Conservation (phyloP, 140 eudicot species). For the Ambrosia hybrid region DNA sequence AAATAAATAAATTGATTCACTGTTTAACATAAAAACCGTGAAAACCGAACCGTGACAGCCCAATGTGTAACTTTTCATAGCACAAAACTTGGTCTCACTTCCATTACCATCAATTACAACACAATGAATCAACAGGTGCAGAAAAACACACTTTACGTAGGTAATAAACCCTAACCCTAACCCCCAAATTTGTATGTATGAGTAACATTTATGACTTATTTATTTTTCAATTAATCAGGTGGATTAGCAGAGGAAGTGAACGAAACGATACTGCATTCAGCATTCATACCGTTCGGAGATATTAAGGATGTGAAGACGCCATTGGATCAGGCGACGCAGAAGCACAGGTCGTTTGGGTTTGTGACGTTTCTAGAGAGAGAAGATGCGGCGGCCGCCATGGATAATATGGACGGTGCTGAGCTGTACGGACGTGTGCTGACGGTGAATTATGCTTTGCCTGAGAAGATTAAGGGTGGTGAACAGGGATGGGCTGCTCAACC, state of each 20-base stretch:
- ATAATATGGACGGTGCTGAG: slow-evolving; percentile 99
- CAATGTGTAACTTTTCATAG: neutral
- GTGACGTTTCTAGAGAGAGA: slow-evolving; percentile 89
- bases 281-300: slow-evolving; percentile 96
- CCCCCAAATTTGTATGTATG: neutral
- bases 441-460: slow-evolving; percentile 90
- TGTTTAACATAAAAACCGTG: too few species aligned
- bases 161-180: slow-evolving; percentile 32
- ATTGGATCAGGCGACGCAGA: slow-evolving; percentile 93
- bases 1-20: too few species aligned
- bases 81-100: neutral
- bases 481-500: slow-evolving; percentile 99
- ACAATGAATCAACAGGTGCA: slow-evolving; percentile 80
- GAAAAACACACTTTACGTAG: slow-evolving; percentile 97
- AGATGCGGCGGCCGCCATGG: slow-evolving; percentile 99
- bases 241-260: slow-evolving; percentile 96
- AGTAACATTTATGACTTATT: too few species aligned
- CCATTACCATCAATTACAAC: neutral
- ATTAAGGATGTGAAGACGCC: slow-evolving; percentile 97
- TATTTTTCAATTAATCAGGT: slow-evolving; percentile 29
- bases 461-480: slow-evolving; percentile 95
- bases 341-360: slow-evolving; percentile 93
- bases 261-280: slow-evolving; percentile 87
- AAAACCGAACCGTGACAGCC: neutral
- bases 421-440: slow-evolving; percentile 95